Evolutionary conservation across 768 basidiomycete species (phyloP), one percentile per base, ranked within the genome.

Genomic region (Omphalotus guepiniiformis): DNA sequence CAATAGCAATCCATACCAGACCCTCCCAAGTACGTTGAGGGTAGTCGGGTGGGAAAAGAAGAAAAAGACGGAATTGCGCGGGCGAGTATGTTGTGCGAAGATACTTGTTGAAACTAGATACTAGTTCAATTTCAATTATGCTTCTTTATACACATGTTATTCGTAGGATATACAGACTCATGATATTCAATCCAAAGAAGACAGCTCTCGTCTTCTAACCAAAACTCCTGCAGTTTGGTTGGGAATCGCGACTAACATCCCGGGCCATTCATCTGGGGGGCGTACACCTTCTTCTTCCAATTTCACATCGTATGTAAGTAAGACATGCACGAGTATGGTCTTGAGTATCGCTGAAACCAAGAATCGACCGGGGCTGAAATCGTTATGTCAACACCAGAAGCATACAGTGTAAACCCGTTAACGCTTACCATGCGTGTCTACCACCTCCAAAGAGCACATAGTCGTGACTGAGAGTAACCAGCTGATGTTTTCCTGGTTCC

Each of bases 401-500:
- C 30, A 9, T 32, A n/a, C 9, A 32, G n/a, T 9, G 9, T 9
- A 9, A 32, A n/a, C 30, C n/a, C 30, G 30, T 9, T 32, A n/a
- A n/a, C n/a, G 30, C n/a, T 32, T n/a, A 32, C 30, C 30, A 32
- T 32, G 30, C 30, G n/a, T 32, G 30, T 32, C 30, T 32, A 9
- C 30, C 30, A n/a, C 9, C 30, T 32, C 30, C 30, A 32, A 32
- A 32, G 9, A 32, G 9, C 30, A 32, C 30, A n/a, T 32, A 32
- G 30, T 32, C 15, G n/a, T 6, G 15, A 6, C 11, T 21, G 4
- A 23, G 13, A n/a, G 41, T n/a, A 21, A 27, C 41, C 41, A 42
- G 26, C 18, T 42, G 41, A 18, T 42, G 28, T 18, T 30, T 42
- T 62, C 57, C 13, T 41, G 59, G 6, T 39, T 38, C 22, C 9